Evolutionary conservation across 139 green algal genomes (phyloP).

Genomic region (Parachlorella kessleri): DNA sequence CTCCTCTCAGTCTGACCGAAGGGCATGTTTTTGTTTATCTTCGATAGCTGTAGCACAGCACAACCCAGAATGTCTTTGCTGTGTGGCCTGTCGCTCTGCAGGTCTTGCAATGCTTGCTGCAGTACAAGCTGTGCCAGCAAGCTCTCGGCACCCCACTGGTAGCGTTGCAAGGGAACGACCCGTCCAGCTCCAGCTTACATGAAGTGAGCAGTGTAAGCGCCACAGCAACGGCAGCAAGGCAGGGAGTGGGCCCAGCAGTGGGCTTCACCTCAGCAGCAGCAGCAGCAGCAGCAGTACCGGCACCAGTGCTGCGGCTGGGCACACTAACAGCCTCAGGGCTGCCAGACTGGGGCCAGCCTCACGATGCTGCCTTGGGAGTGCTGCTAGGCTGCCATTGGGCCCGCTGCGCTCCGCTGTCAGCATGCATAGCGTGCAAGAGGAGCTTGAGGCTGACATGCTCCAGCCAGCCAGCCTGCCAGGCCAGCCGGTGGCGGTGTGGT

Average conservation of each 20-base stretch:
- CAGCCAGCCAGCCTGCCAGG: conserved; percentile 1
- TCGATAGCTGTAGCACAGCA: background rate
- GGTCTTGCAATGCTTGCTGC: conserved; percentile 7
- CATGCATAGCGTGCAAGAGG: conserved; percentile 6
- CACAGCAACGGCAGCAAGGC: no score
- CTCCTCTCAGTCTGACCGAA: background rate
- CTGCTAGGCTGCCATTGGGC: conserved; percentile 7
- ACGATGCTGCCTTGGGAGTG: background rate
- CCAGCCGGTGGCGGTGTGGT: background rate
- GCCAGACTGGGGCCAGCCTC: background rate
- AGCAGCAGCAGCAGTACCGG: background rate
- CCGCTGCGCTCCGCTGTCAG: background rate
- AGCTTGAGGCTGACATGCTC: conserved; percentile 12
- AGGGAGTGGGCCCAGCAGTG: no score
- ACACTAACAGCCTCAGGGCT: background rate
- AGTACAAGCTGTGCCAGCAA: background rate
- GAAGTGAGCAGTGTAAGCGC: background rate
- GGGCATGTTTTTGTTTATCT: no score
- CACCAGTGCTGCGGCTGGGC: background rate
- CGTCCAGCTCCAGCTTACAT: background rate
- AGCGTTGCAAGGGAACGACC: background rate
- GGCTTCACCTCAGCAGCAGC: background rate
- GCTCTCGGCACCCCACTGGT: background rate
- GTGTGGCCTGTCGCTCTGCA: background rate
- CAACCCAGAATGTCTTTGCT: background rate